Base-by-base conservation (phyloP, 306 rosid genomes). In the Benincasa hispida region DNA sequence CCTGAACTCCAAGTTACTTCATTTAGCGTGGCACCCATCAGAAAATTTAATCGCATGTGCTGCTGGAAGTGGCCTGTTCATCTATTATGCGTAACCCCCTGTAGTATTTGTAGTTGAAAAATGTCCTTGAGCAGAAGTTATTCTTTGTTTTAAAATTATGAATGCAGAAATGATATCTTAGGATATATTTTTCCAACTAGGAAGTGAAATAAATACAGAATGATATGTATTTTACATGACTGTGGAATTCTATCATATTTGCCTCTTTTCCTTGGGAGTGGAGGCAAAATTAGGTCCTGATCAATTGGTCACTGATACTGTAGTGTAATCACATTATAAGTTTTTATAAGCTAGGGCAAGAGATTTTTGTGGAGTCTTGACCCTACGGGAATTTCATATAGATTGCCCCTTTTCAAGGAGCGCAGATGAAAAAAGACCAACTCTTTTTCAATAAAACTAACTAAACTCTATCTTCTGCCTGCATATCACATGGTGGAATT, bases 11-110 rank as follows among this genome's bases (percentile, higher is more conserved):
- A 86, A 76, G 87, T 78, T 91, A 39, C 77, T 87, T 34, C 90
- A 79, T 75, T 68, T 87, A 57, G 90, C 90, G 58, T 89, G 93
- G 91, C 89, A 87, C 85, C 93, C 96, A 42, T 81, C 85, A 59
- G 79, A 72, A 72, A 79, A 88, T 83, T 47, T 89, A 77, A 87
- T 89, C 65, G 91, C 90, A 10, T 83, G 86, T 83, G 93, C 89
- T 14, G 78, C 88, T 72, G 88, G 86, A 79, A 86, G 77, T 74
- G 83, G 89, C 81, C 79, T 91, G 83, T 66, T 82, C 70, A 76
- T 91, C 85, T 89, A 87, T 60, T 78, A 82, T 79, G 86, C 87
- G 0, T 86, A 83, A 76, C 42, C 72, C 65, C 22, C 8, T 81
- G 78, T 79, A 84, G 7, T 12, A 42, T 69, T 42, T 72, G 76